A percentile compares a stretch with the other conserved stretches of the same genome.
Evolutionary conservation across 2,329 filamentous ascomycete genomes (phyloP).

Genomic region (Balansia obtecta): DNA sequence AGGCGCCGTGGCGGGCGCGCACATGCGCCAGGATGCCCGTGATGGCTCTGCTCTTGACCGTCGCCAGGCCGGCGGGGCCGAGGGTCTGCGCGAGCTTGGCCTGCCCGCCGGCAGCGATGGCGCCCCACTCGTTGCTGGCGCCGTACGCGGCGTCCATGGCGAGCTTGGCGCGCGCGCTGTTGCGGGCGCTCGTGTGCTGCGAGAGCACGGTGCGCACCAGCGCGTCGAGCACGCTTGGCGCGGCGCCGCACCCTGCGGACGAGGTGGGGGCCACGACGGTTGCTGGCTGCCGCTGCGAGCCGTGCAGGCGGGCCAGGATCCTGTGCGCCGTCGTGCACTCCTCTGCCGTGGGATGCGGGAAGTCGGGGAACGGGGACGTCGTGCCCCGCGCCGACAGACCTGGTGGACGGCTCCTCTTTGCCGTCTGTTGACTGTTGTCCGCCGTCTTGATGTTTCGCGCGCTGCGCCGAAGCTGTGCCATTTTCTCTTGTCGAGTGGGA

Average conservation of each 20-base stretch:
- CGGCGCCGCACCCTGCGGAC: constrained; percentile 48
- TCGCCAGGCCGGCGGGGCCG: constrained; percentile 55
- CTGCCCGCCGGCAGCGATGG: constrained; percentile 27
- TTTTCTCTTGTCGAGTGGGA: too few species aligned
- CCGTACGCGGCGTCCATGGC: constrained; percentile 33
- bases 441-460: not conserved
- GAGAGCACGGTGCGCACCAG: constrained; percentile 39
- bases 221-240: constrained; percentile 38
- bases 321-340: constrained; percentile 57
- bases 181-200: constrained; percentile 38
- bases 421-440: not conserved
- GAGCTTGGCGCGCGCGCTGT: constrained; percentile 48
- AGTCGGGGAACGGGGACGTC: constrained; percentile 54
- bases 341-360: constrained; percentile 48
- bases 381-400: too few species aligned
- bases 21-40: constrained; percentile 56
- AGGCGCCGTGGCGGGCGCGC: constrained; percentile 27
- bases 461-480: constrained; percentile 4
- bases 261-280: constrained; percentile 48
- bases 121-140: constrained; percentile 29
- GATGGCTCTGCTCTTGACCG: constrained; percentile 62
- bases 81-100: constrained; percentile 28
- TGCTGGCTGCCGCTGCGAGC: constrained; percentile 47
- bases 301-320: constrained; percentile 53
- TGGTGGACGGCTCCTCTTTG: too few species aligned